Evolutionary conservation across 768 basidiomycete genomes (phyloP), one percentile per base, ranked within the genome.

Genomic region (Lactarius sp.): DNA sequence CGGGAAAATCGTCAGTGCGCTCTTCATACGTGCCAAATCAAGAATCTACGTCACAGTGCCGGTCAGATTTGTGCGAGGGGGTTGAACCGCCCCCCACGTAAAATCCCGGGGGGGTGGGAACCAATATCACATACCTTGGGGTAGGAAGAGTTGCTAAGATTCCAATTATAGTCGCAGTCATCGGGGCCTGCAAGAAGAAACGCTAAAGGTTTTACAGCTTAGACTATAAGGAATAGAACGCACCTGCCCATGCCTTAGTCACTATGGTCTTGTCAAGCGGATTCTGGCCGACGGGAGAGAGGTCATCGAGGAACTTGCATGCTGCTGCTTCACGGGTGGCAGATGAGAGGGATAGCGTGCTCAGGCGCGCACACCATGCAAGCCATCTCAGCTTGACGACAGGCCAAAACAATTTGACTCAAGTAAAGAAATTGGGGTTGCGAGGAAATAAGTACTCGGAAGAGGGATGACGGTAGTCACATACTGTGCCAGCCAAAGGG

Each of bases 101-200:
- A 49, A 13, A 49, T 1, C 44, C 44, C 44, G 12, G 37, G 33
- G 14, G 33, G 42, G 37, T 52, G 18, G 6, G 6, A 41, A 50
- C 7, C 22, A n/a, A 37, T 12, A 2, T 49, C 31, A 68, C 75
- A 16, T 61, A 83, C 87, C 78, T 90, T 91, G 4, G 87, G 82
- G 66, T 92, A 93, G 57, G 83, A 86, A 0, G 90, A 90, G 70
- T 93, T 93, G 71, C 88, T 90, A 62, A 92, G 77, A 70, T 93
- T 90, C 13, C 80, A 71, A 70, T 88, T 84, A 69, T 85, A 85
- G 73, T 93, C 91, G 49, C 81, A 80, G 50, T 92, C 90, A 66
- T 92, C 89, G 7, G 85, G 68, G 60, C 79, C 87, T 88, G 59
- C n/a, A 4, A 9, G 9, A 52, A 31, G n/a, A 7, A 14, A 10